Conservation (phyloP, 805 yeast genomes). For the Saturnispora serradocipensis region DNA sequence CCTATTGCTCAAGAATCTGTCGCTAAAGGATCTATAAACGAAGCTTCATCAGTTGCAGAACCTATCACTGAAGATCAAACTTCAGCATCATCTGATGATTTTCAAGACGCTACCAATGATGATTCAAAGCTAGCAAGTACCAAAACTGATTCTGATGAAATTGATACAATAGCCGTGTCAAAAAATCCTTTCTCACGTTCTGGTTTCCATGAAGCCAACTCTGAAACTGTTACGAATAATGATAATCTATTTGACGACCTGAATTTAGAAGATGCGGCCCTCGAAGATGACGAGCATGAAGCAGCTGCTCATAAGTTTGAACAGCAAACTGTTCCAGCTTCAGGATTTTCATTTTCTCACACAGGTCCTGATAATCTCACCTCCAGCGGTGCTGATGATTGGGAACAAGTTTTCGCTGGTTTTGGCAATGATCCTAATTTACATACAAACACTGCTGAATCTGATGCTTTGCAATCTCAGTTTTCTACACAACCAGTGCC, state of each 20-base stretch:
- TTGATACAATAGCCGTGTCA: neutral
- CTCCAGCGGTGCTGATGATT: slow-evolving; percentile 54
- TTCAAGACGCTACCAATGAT: slow-evolving; percentile 13
- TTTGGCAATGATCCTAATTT: slow-evolving; percentile 49
- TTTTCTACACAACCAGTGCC: slow-evolving; percentile 11
- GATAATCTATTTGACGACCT: slow-evolving; percentile 27
- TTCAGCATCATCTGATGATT: slow-evolving; percentile 12
- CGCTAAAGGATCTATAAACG: neutral
- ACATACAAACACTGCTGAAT: slow-evolving; percentile 14
- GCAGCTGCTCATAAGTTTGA: neutral
- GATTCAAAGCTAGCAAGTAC: slow-evolving; percentile 8
- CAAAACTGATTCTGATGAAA: slow-evolving; percentile 7
- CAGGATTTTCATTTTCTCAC: slow-evolving; percentile 22
- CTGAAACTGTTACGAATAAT: slow-evolving; percentile 13
- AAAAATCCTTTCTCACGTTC: slow-evolving; percentile 14
- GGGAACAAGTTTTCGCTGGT: slow-evolving; percentile 92
- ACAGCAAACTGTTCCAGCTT: neutral
- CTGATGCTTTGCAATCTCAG: slow-evolving; percentile 5
- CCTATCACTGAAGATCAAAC: slow-evolving; percentile 5
- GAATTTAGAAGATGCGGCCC: slow-evolving; percentile 28
- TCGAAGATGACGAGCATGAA: slow-evolving; percentile 12
- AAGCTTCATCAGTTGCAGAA: slow-evolving; percentile 8
- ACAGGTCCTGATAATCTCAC: slow-evolving; percentile 5
- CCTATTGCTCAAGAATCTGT: neutral
- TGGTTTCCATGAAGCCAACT: neutral